Base-by-base conservation (phyloP, 768 basidiomycete species). In the Lenzites betulinus region DNA sequence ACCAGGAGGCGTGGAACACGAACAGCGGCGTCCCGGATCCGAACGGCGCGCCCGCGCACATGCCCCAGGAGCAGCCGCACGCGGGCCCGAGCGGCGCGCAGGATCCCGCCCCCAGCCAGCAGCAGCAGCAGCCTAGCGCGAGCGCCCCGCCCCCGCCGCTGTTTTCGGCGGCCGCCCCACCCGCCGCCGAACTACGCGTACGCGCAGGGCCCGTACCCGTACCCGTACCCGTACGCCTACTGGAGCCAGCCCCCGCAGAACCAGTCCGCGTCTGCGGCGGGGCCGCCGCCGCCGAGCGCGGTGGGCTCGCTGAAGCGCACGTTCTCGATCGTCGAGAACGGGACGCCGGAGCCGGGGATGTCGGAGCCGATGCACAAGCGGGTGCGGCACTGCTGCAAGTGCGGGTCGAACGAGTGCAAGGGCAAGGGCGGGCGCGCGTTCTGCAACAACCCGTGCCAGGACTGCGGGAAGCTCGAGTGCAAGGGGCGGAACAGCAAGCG, bases 381-480 rank as follows among this genome's bases (percentile, higher is more conserved):
- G 2, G 83, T 84, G 44, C 86, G 90, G 41, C 91, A 92, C 67
- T 93, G 90, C 66, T 87, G 86, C 71, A 93, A 93, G 75, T 92
- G 90, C 58, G 90, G 90, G 16, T 86, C 83, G 39, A 84, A 87
- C 72, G 84, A 89, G 23, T 93, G 90, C 71, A 92, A 92, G 70
- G 90, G 90, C 50, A 92, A 92, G 66, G 90, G 90, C 3, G 90
- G 90, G 4, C 77, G 89, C 39, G 76, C 77, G 44, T 91, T 90
- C 69, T 93, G 90, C 69, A 77, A 76, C 66, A 91, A 86, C 70
- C 76, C 83, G 42, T 92, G 90, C 64, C 88, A 90, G 75, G 90
- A 93, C 72, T 93, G 91, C 70, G 88, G 89, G n/a, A 87, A 88
- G 76, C 66, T 87, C 64, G 87, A 89, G 16, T 93, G 90, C 68